Base-by-base conservation (phyloP, 202 grass and related monocot genomes). In the Bolboschoenoplectus hybrid region DNA sequence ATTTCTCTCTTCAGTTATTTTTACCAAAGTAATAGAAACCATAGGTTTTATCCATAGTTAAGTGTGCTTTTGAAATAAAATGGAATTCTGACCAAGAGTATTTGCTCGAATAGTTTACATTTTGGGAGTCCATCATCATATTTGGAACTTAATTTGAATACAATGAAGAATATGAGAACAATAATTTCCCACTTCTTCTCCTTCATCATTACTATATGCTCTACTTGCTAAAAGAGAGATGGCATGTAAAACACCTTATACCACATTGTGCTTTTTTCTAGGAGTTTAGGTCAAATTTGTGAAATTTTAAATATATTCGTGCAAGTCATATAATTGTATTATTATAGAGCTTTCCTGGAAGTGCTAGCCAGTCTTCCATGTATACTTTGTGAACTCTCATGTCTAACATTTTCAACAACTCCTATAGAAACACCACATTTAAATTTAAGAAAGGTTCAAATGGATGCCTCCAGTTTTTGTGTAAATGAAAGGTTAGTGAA, bases 301-400 rank as follows among this genome's bases (percentile, higher is more conserved):
- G 12, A 71, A 45, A 56, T 39, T 32, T 56, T 56, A 39, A 52
- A 38, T 56, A 55, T 36, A 16, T 6, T 39, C 7, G 3, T 36
- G 6, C 52, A 79, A 74, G 35, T 57, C 74, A 57, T 45, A 19
- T 56, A 77, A 73, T 77, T 56, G 51, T 77, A 77, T 56, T 55
- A 20, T 53, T 5, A 16, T 7, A 77, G 11, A 77, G 39, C 12
- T 16, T 34, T 16, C 34, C 2, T 78, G 74, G 20, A 56, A 56
- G 26, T 39, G 50, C 12, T 9, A 78, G 12, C 52, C 4, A 7
- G 1, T 46, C 12, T 69, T 17, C 41, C 16, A 46, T 71, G 20
- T 46, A 71, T 71, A 46, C 46, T 46, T 71, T 71, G 41, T 46
- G 5, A 71, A 71, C 17, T 19, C 68, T 70, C 67, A 71, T 46